Evolutionary conservation across 306 rosid species (phyloP), one percentile per base, ranked within the genome.

Genomic region (Corylus heterophylla): DNA sequence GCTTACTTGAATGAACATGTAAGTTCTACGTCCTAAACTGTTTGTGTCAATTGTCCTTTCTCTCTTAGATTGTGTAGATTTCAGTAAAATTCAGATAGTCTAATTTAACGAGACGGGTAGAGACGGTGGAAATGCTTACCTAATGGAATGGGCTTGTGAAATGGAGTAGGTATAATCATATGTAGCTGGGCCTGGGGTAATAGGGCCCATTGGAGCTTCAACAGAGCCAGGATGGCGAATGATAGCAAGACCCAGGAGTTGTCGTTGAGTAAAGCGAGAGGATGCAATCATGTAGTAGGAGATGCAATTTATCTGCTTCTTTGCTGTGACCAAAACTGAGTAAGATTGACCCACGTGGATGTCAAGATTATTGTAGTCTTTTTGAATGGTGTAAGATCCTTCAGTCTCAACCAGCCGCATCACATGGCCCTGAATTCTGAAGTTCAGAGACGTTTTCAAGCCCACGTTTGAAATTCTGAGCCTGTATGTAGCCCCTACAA

Each of bases 401-500:
- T 31, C 76, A 5, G 63, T 52, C 27, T 72, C 76, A 39, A 72
- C 63, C 7, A 72, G 7, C 22, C 17, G 13, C 47, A 52, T 16
- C n/a, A 50, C 17, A 16, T 72, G 76, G 44, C 29, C 76, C 29
- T 72, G 22, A 14, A 72, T 72, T 72, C 76, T 72, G 7, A 72
- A 72, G 62, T 72, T 72, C 2, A 72, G 4, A 3, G 76, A 72
- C 17, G 76, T 31, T 50, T 72, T 72, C 25, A 27, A 17, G 18
- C 76, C 76, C 63, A 72, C 63, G 39, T 72, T 72, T 72, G 63
- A 72, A 51, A 72, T 72, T 52, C 76, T 72, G 8, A 72, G 17
- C 76, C 76, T 72, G 62, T 72, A 72, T 29, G 25, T 50, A 27
- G 45, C 47, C 45, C 76, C 76, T 72, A 59, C 76, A 71, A 11